Evolutionary conservation across 306 rosid species (phyloP).

Genomic region (Dryas drummondii): DNA sequence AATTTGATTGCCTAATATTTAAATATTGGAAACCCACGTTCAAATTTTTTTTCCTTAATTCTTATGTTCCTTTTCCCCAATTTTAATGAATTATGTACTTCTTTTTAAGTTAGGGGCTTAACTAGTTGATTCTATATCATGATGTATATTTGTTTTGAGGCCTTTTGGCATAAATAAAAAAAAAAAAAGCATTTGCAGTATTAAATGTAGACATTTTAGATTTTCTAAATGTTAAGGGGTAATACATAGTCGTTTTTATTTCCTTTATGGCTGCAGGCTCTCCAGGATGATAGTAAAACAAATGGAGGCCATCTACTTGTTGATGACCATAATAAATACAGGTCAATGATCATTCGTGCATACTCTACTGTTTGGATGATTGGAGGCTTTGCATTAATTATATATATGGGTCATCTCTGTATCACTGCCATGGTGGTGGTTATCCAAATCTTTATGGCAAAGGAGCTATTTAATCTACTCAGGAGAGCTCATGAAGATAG

Average conservation of each 20-base stretch:
- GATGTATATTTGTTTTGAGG: not conserved
- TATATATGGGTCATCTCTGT: constrained; percentile 91
- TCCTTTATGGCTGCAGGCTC: constrained; percentile 46
- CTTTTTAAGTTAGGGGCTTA: not conserved
- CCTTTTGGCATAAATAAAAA: not conserved
- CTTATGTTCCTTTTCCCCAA: not conserved
- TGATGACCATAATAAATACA: constrained; percentile 81
- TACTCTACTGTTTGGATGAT: constrained; percentile 95
- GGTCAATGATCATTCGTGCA: constrained; percentile 82
- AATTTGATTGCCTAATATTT: not conserved
- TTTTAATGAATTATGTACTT: not conserved
- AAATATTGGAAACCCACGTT: not conserved
- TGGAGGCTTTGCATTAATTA: constrained; percentile 75
- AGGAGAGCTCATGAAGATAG: constrained; percentile 88
- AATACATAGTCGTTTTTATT: constrained; percentile 9
- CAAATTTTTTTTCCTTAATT: not conserved
- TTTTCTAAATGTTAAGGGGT: not conserved
- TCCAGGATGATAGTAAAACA: constrained; percentile 58
- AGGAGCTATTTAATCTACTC: constrained; percentile 84
- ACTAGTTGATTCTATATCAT: not conserved
- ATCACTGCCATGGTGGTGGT: constrained; percentile 93
- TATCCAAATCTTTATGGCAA: constrained; percentile 96
- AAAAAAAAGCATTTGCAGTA: not conserved
- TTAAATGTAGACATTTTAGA: not conserved
- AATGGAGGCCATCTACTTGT: constrained; percentile 75